These are phyloP conservation scores for Mollisiaceae sp. DNA, from an alignment of 2,329 filamentous ascomycete species.

Conservation along the genomic window DNA sequence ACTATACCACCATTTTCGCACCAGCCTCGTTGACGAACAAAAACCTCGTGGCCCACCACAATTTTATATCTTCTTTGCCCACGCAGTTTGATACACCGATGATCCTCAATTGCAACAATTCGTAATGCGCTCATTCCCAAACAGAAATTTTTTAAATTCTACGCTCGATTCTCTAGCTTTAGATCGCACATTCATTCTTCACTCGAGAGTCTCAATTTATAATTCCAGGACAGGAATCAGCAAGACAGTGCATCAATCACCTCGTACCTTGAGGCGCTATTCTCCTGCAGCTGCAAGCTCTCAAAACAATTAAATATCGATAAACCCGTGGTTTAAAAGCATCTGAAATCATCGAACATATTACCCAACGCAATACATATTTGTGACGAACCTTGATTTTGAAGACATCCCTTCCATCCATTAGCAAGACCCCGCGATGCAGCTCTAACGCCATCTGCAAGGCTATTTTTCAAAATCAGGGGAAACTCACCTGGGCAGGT, in stretches of 20 bases:
- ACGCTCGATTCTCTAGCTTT: no score
- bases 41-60: not conserved
- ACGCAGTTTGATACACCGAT: not conserved
- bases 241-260: not conserved
- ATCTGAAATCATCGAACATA: not conserved
- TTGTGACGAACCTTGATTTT: not conserved
- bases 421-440: not conserved
- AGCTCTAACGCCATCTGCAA: not conserved
- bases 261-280: not conserved
- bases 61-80: not conserved
- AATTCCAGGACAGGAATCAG: not conserved
- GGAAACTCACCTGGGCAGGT: not conserved
- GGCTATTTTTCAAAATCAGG: not conserved
- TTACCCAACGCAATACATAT: not conserved
- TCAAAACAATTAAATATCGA: not conserved
- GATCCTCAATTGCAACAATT: not conserved
- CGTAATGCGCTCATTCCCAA: not conserved
- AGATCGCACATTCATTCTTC: no score
- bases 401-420: not conserved
- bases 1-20: constrained; percentile 16
- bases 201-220: no score
- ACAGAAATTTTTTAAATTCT: not conserved
- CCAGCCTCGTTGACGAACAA: not conserved
- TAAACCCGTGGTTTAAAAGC: not conserved
- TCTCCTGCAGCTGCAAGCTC: not conserved